Base-by-base conservation (phyloP, 208 protist species). In the Leishmania lainsoni region DNA sequence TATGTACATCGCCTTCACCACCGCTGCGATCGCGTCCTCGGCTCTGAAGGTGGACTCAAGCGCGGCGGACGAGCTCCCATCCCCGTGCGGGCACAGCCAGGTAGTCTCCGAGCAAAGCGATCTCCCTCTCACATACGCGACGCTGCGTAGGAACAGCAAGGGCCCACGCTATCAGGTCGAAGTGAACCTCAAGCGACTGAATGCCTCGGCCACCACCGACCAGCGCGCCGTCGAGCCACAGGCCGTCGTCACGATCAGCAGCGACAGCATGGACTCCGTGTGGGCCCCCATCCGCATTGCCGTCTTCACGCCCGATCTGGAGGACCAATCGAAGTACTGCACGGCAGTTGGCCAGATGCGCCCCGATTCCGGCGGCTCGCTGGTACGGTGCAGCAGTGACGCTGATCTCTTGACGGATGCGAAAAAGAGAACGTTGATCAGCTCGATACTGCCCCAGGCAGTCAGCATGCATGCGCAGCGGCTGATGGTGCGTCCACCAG, bases 231-330 rank as follows among this genome's bases (percentile, higher is more conserved):
- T 81, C n/a, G 48, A 81, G 42, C 56, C 75, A 22, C 69, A 51
- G 69, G 68, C 54, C 10, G 63, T 58, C 52, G n/a, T 29, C 54
- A 63, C 77, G 26, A 5, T 32, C 26, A 70, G 29, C 68, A 20
- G 10, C 59, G 49, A 2, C 59, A 79, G 61, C 45, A 12, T 6
- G 66, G 51, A 49, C 51, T 17, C 52, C 20, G 75, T 32, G 32
- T 94, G 85, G 83, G 52, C 54, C 56, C 83, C 86, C n/a, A 89
- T 95, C 61, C 88, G 88, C 81, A 92, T 95, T 51, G 65, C 72
- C 48, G 70, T 86, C 69, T 92, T 89, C 65, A 78, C 35, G 3
- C 49, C 66, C 12, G 90, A 95, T 32, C 75, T 95, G 48, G 68
- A 86, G 17, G 75, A 92, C 54, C 12, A 14, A 29, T 80, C 78